phyloP scores from a whole-genome alignment of 108 stramenopile species.

The Fistulifera pelliculosa region DNA sequence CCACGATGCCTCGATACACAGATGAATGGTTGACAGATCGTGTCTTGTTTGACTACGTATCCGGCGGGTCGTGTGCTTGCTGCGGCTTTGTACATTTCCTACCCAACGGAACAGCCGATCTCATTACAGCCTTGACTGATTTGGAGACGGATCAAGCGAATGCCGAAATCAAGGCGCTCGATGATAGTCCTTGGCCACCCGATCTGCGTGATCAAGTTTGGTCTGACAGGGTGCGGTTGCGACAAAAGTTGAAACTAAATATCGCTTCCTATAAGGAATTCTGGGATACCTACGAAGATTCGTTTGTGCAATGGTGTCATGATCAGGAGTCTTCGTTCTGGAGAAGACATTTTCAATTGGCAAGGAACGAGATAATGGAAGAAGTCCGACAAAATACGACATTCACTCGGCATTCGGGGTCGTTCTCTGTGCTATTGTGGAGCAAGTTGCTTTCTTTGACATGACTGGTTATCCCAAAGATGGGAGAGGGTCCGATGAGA shows the following conservation, averaged over 20 bases:
- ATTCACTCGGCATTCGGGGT: conserved; percentile 64
- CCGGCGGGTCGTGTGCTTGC: conserved; percentile 70
- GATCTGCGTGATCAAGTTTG: conserved; percentile 67
- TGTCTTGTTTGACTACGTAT: conserved; percentile 71
- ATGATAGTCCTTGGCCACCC: conserved; percentile 56
- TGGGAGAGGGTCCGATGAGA: conserved; percentile 50
- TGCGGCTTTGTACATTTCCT: conserved; percentile 54
- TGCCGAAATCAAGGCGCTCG: conserved; percentile 51
- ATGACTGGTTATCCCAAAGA: conserved; percentile 64
- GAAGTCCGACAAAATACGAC: conserved; percentile 36
- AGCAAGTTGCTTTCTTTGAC: conserved; percentile 72
- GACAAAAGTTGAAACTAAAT: conserved; percentile 68
- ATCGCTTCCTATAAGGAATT: conserved; percentile 53
- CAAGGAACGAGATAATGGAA: conserved; percentile 56
- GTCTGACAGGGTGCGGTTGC: conserved; percentile 68
- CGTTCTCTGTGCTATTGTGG: conserved; percentile 64
- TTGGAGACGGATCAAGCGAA: conserved; percentile 74
- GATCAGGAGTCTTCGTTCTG: conserved; percentile 16
- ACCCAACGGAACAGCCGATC: conserved; percentile 51
- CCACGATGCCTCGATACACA: conserved; percentile 60
- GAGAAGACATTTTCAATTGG: conserved; percentile 48
- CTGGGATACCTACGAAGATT: conserved; percentile 37
- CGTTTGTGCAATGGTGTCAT: conserved; percentile 31
- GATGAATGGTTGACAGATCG: conserved; percentile 83
- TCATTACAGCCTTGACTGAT: conserved; percentile 72